These are phyloP conservation scores for Boletus rubescentipes DNA, from an alignment of 768 basidiomycete genomes.

Conservation along the genomic window DNA sequence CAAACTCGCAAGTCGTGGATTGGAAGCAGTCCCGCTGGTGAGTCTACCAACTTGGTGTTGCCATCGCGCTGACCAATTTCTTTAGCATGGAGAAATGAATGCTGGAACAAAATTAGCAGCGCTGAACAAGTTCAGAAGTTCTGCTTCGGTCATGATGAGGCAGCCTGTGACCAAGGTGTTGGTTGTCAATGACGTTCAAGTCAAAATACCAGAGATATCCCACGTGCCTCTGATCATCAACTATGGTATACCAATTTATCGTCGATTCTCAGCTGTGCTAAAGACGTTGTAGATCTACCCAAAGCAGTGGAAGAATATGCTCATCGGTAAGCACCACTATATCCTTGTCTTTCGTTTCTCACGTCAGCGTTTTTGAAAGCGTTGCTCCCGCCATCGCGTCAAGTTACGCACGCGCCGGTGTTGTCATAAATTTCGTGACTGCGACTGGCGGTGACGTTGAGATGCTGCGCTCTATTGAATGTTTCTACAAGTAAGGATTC, in stretches of 20 bases:
- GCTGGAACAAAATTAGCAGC: slow-evolving; percentile 76
- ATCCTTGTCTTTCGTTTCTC: neutral
- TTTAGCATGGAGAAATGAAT: slow-evolving; percentile 91
- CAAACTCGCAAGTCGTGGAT: slow-evolving; percentile 79
- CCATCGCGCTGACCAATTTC: slow-evolving; percentile 13
- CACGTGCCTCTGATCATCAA: slow-evolving; percentile 95
- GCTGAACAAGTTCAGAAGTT: slow-evolving; percentile 78
- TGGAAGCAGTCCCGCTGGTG: slow-evolving; percentile 88
- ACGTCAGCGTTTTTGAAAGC: slow-evolving; percentile 38
- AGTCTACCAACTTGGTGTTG: slow-evolving; percentile 32
- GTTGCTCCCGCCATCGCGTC: slow-evolving; percentile 88
- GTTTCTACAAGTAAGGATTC: slow-evolving; percentile 85
- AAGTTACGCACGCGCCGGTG: slow-evolving; percentile 80
- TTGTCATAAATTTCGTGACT: slow-evolving; percentile 95
- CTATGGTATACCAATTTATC: slow-evolving; percentile 57
- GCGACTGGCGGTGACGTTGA: slow-evolving; percentile 98
- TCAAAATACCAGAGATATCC: slow-evolving; percentile 86
- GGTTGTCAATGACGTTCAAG: slow-evolving; percentile 90
- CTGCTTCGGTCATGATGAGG: slow-evolving; percentile 55
- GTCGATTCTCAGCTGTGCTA: slow-evolving; percentile 4
- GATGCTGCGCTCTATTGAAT: slow-evolving; percentile 97
- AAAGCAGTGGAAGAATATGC: slow-evolving; percentile 98
- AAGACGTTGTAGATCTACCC: slow-evolving; percentile 62
- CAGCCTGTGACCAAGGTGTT: slow-evolving; percentile 72
- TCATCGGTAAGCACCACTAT: slow-evolving; percentile 61